Conservation (phyloP, 2,329 filamentous ascomycete species). For the Alternaria rosae region DNA sequence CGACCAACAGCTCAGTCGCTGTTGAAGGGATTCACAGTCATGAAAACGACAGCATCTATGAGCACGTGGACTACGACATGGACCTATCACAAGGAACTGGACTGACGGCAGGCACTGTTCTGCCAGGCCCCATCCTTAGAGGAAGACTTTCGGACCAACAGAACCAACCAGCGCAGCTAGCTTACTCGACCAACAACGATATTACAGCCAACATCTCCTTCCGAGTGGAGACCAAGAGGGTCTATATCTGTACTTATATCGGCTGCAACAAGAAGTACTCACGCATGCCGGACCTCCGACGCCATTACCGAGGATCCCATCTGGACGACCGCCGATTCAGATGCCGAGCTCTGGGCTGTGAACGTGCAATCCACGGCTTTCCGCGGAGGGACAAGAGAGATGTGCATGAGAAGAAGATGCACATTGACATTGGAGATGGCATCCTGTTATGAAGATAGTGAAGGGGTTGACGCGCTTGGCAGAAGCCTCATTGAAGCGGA, state of each 20-base stretch:
- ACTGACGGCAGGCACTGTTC: no score
- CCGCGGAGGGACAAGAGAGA: not conserved
- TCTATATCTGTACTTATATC: not conserved
- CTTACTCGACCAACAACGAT: no score
- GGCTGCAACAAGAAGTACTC: not conserved
- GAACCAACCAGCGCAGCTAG: no score
- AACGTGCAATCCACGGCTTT: not conserved
- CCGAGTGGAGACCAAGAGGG: not conserved
- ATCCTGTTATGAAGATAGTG: not conserved
- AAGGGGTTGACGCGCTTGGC: no score
- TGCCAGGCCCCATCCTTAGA: no score
- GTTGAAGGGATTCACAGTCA: no score
- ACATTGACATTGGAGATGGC: not conserved
- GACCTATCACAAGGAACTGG: no score
- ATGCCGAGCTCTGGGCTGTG: not conserved
- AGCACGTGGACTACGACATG: no score
- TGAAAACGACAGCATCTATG: no score
- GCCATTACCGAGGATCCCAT: not conserved
- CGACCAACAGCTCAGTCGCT: no score
- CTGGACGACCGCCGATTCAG: fast-evolving
- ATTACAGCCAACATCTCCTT: not conserved
- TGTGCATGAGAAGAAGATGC: not conserved
- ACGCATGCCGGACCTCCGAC: not conserved
- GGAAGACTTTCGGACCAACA: no score
- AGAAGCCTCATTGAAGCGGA: not conserved